phyloP scores from a whole-genome alignment of 2,329 filamentous ascomycete species.

The Saccharata proteae region DNA sequence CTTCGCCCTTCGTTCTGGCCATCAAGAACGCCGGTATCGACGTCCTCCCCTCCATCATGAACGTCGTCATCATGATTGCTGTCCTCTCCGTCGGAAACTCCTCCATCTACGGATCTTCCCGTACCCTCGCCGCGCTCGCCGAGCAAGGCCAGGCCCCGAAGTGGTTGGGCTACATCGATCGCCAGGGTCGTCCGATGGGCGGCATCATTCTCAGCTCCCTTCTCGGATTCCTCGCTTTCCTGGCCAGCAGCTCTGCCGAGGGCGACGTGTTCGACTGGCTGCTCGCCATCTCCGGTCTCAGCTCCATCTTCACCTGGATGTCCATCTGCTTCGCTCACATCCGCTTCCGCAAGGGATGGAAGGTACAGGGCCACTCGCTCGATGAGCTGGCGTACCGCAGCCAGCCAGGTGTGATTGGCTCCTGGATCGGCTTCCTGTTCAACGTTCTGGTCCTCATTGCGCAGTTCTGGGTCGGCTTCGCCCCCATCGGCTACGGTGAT shows the following conservation, averaged over 20 bases:
- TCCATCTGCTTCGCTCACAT: conserved; percentile 55
- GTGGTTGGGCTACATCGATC: conserved; percentile 49
- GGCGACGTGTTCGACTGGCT: conserved; percentile 49
- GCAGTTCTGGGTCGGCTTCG: conserved; percentile 85
- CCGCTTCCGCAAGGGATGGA: conserved; percentile 52
- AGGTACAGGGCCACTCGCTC: conserved; percentile 48
- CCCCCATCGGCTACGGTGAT: conserved; percentile 50
- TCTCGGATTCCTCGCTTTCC: conserved; percentile 49
- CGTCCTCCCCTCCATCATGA: conserved; percentile 79
- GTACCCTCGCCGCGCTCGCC: conserved; percentile 78
- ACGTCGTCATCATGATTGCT: conserved; percentile 83
- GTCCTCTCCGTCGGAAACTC: conserved; percentile 88
- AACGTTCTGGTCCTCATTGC: conserved; percentile 66
- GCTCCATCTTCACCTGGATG: conserved; percentile 65
- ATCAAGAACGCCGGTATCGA: conserved; percentile 74
- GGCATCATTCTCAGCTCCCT: conserved; percentile 41
- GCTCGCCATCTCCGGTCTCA: conserved; percentile 58
- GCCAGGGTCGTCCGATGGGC: conserved; percentile 46
- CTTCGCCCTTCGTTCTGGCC: conserved; percentile 88
- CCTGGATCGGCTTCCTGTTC: conserved; percentile 65
- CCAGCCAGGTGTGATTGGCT: conserved; percentile 67
- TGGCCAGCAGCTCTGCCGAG: conserved; percentile 33
- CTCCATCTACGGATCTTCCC: conserved; percentile 79
- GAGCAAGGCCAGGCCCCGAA: conserved; percentile 55
- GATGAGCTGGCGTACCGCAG: conserved; percentile 71